A percentile compares a stretch with the other conserved stretches of the same genome.
Conservation (phyloP, 176 grass and related monocot genomes). For the Oryza punctata region DNA sequence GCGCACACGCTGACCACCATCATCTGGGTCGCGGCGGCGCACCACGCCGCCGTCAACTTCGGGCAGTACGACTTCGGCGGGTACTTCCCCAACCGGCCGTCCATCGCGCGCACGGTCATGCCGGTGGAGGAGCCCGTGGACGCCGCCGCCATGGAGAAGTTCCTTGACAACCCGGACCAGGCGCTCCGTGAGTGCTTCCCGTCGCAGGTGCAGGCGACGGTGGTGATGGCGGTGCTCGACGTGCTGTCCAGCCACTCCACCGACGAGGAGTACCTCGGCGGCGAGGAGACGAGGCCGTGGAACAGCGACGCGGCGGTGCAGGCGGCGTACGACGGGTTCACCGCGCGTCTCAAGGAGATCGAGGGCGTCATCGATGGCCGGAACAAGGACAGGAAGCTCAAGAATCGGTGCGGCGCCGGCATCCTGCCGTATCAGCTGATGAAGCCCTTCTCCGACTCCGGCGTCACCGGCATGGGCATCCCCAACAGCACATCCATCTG, state of each 20-base stretch:
- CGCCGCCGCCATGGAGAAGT: slow-evolving; percentile 13
- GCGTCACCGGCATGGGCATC: slow-evolving; percentile 68
- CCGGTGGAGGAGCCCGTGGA: slow-evolving; percentile 70
- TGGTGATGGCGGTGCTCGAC: slow-evolving; percentile 67
- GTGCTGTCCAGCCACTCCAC: slow-evolving; percentile 70
- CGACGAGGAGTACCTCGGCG: slow-evolving; percentile 90
- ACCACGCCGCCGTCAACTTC: slow-evolving; percentile 89
- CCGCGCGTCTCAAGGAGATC: slow-evolving; percentile 56
- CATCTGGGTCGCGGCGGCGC: slow-evolving; percentile 88
- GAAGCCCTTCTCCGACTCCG: slow-evolving; percentile 57
- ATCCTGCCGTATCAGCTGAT: slow-evolving; percentile 77
- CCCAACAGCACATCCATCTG: slow-evolving; percentile 80
- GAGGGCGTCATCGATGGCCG: slow-evolving; percentile 58
- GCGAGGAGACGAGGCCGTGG: slow-evolving; percentile 50
- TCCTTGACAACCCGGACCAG: slow-evolving; percentile 62
- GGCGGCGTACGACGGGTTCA: slow-evolving; percentile 44
- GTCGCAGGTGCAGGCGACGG: slow-evolving; percentile 67
- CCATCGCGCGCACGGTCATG: slow-evolving; percentile 74
- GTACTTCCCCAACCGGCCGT: slow-evolving; percentile 77
- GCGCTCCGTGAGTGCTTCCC: slow-evolving; percentile 61
- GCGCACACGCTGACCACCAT: slow-evolving; percentile 66
- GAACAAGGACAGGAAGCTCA: slow-evolving; percentile 55
- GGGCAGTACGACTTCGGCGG: slow-evolving; percentile 77
- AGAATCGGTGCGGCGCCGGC: slow-evolving; percentile 68
- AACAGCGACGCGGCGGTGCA: slow-evolving; percentile 38